These are phyloP conservation scores for Epichloe brachyelytri DNA, from an alignment of 2,329 filamentous ascomycete genomes.

Conservation along the genomic window DNA sequence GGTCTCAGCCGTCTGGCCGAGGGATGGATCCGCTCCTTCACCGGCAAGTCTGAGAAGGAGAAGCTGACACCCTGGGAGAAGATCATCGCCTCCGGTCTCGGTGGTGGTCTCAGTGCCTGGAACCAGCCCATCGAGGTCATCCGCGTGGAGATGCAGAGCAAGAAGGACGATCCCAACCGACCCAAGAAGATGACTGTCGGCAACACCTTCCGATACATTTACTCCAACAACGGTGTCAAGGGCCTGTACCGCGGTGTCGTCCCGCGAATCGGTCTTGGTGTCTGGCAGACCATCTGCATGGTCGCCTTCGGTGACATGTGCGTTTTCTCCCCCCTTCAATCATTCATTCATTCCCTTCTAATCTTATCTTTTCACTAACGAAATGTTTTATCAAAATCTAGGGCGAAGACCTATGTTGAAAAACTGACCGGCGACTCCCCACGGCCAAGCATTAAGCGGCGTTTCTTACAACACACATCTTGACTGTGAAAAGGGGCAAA, in stretches of 20 bases:
- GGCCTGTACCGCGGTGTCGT: constrained; percentile 93
- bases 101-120: constrained; percentile 93
- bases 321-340: constrained; percentile 26
- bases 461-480: constrained; percentile 10
- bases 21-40: constrained; percentile 66
- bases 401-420: constrained; percentile 55
- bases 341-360: not conserved
- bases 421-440: constrained; percentile 49
- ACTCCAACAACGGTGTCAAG: constrained; percentile 72
- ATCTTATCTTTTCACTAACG: not conserved
- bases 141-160: constrained; percentile 99
- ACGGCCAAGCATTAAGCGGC: constrained; percentile 53
- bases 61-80: constrained; percentile 76
- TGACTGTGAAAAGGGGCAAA: not conserved
- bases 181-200: constrained; percentile 98
- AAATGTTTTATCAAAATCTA: constrained; percentile 14
- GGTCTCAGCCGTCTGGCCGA: constrained; percentile 87
- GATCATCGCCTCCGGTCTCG: constrained; percentile 71
- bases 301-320: constrained; percentile 96
- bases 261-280: constrained; percentile 83
- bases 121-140: constrained; percentile 99
- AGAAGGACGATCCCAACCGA: constrained; percentile 92
- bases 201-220: constrained; percentile 79
- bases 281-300: constrained; percentile 99
- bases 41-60: constrained; percentile 66